Conservation (phyloP, 768 basidiomycete species). For the Leccinellum albellum region DNA sequence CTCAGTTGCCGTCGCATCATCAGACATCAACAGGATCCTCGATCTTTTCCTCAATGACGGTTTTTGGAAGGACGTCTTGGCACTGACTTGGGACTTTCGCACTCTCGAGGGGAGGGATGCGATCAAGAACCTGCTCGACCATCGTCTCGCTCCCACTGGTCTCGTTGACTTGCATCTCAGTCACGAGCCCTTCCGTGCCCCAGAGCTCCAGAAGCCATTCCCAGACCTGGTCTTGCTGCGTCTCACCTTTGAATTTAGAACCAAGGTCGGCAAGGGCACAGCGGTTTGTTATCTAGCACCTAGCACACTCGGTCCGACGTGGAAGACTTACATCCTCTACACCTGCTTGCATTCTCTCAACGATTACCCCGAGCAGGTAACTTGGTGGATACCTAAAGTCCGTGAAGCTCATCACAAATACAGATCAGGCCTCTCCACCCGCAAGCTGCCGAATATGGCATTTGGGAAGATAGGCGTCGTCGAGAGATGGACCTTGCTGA, state of each 20-base stretch:
- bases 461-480: slow-evolving; percentile 49
- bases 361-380: slow-evolving; percentile 48
- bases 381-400: neutral
- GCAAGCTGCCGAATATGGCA: slow-evolving; percentile 43
- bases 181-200: slow-evolving; percentile 21
- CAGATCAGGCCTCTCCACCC: slow-evolving; percentile 41
- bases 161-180: slow-evolving; percentile 17
- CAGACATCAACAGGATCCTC: slow-evolving; percentile 15
- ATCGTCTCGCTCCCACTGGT: slow-evolving; percentile 33
- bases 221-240: slow-evolving; percentile 59
- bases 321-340: slow-evolving; percentile 60
- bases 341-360: slow-evolving; percentile 61
- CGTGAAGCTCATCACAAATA: neutral
- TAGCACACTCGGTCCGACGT: slow-evolving; percentile 34
- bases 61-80: slow-evolving; percentile 52
- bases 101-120: slow-evolving; percentile 40
- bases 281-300: slow-evolving; percentile 57
- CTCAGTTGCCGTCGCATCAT: slow-evolving; percentile 19
- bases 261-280: slow-evolving; percentile 44
- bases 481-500: slow-evolving; percentile 44
- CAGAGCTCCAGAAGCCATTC: slow-evolving; percentile 38
- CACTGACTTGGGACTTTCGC: slow-evolving; percentile 55
- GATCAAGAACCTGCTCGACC: slow-evolving; percentile 38
- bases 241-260: slow-evolving; percentile 52
- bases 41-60: slow-evolving; percentile 29